Conservation (phyloP, 257 asterid genomes). For the Solanum peruvianum region DNA sequence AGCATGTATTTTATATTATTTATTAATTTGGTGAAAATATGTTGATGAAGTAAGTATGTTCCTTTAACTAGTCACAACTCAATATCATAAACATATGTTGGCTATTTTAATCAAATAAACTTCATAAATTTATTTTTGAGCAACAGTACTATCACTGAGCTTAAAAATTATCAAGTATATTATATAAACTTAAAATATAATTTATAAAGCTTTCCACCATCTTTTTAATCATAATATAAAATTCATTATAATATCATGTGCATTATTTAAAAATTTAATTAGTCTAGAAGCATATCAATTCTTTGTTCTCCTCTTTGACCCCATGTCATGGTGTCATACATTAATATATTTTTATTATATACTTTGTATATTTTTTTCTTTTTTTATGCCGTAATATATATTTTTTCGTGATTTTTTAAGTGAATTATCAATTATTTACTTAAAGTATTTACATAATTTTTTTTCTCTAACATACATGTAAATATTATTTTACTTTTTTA, state of each 20-base stretch:
- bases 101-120: too few species aligned
- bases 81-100: too few species aligned
- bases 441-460: too few species aligned
- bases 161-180: too few species aligned
- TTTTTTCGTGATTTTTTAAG: not conserved
- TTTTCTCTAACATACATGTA: too few species aligned
- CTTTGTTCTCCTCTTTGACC: not conserved
- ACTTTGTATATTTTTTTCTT: not conserved
- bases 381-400: not conserved
- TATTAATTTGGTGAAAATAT: too few species aligned
- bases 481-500: too few species aligned
- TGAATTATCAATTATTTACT: too few species aligned
- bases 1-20: too few species aligned
- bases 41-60: too few species aligned
- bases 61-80: too few species aligned
- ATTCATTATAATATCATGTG: not conserved
- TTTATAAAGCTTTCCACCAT: not conserved
- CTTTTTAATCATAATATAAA: not conserved
- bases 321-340: not conserved
- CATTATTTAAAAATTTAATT: not conserved
- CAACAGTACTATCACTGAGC: not conserved
- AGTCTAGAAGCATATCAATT: not conserved
- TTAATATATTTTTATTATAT: not conserved
- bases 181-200: too few species aligned
- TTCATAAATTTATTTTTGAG: not conserved